These are phyloP conservation scores for Eucalyptus pumila DNA, from an alignment of 345 rosid species.

Conservation along the genomic window DNA sequence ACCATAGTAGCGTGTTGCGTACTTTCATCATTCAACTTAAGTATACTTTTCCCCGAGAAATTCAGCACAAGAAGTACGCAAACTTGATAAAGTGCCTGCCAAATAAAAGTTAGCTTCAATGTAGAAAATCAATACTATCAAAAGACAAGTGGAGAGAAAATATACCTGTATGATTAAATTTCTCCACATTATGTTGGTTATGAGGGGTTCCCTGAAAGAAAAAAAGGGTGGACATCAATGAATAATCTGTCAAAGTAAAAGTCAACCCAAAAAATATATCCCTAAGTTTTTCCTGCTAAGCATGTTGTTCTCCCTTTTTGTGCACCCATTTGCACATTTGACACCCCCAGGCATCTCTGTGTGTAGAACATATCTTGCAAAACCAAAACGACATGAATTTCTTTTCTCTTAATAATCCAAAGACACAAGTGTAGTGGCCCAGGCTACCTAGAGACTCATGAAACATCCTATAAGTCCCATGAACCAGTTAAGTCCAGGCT, in stretches of 20 bases:
- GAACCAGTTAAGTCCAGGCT: neutral
- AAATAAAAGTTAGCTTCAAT: neutral
- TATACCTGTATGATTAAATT: conserved; percentile 4
- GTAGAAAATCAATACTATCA: neutral
- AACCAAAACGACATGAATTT: neutral
- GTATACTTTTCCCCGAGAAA: neutral
- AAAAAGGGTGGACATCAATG: neutral
- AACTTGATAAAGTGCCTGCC: conserved; percentile 42
- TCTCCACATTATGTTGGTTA: conserved; percentile 12
- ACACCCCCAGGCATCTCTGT: neutral
- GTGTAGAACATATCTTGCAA: neutral
- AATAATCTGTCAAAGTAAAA: neutral
- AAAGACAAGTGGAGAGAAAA: neutral
- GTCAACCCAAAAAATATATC: neutral
- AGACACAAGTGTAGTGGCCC: neutral
- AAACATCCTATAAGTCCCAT: neutral
- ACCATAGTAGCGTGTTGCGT: neutral
- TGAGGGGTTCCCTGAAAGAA: conserved; percentile 7
- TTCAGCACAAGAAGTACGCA: conserved; percentile 1
- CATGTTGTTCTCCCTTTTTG: neutral
- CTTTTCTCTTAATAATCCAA: neutral
- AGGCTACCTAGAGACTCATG: neutral
- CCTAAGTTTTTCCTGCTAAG: neutral
- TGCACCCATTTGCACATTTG: neutral
- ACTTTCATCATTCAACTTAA: conserved; percentile 3